phyloP scores from a whole-genome alignment of 164 flowering plant species.

The Vitis rotundifolia region DNA sequence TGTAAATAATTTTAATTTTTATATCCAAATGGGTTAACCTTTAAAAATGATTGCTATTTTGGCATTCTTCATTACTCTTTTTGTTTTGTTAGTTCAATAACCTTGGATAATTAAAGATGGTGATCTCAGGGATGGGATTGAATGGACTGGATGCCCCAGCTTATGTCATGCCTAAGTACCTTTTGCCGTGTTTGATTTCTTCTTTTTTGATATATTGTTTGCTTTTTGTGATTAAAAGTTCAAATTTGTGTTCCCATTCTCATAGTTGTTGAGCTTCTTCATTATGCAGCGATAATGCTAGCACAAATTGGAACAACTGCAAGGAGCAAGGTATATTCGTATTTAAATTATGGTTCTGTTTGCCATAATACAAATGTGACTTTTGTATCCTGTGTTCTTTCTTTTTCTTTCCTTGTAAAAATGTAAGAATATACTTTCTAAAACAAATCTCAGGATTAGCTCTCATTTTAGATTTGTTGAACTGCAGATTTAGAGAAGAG shows the following conservation, averaged over 20 bases:
- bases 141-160: background rate
- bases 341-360: background rate
- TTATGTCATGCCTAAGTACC: background rate
- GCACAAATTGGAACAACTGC: background rate
- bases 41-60: background rate
- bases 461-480: background rate
- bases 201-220: background rate
- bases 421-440: background rate
- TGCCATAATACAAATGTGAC: background rate
- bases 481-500: slow-evolving; percentile 2
- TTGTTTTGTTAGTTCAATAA: background rate
- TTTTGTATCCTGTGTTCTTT: background rate
- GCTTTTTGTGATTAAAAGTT: background rate
- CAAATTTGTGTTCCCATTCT: background rate
- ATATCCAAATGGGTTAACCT: background rate
- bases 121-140: background rate
- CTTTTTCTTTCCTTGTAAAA: background rate
- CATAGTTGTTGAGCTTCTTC: slow-evolving; percentile 2
- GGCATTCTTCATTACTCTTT: background rate
- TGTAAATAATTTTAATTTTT: background rate
- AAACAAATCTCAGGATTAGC: background rate
- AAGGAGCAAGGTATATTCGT: slow-evolving; percentile 17
- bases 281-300: slow-evolving; percentile 14
- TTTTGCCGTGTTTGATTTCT: background rate
- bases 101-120: background rate